Base-by-base conservation (phyloP, 306 rosid genomes). In the Citrullus amarus region DNA sequence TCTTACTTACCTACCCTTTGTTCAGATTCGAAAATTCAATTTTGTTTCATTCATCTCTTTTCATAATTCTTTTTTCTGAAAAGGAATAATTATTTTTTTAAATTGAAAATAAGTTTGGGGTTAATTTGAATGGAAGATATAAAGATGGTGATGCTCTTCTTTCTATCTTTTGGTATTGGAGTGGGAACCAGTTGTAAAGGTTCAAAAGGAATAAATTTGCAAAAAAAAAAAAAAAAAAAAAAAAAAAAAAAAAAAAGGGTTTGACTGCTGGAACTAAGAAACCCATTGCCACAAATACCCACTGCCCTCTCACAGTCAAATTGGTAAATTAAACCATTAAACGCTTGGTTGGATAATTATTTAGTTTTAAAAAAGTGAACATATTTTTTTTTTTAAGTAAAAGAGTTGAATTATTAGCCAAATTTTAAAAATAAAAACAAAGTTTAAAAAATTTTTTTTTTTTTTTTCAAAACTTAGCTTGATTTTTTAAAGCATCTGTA, bases 181-280 rank as follows among this genome's bases (percentile, higher is more conserved):
- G 82, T 82, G 81, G 57, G 77, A 63, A 79, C 72, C 72, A 82
- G 80, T 79, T 82, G 85, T 55, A 79, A 79, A 73, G 82, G 82
- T n/a, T 39, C 58, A 46, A 69, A 69, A 70, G 56, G 38, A 70
- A 70, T 70, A 44, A 44, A 13, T 43, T 43, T 70, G 18, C 44
- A 46, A 22, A 22, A 22, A 22, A 22, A 22, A 22, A 22, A 11
- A 44, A 70, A 8, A 11, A 17, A 38, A 38, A 15, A 16, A 14
- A 34, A 14, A 28, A 34, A 2, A 34, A 12, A 1, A 34, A 6
- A 14, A 3, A 36, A 32, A 1, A 32, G 14, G 10, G 76, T 69
- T 69, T 69, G 75, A 69, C 56, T 69, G 75, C 32, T 67, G 50
- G 28, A 41, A 38, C 30, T 39, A 36, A 66, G 50, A 48, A 63